Evolutionary conservation across 2,329 filamentous ascomycete species (phyloP), one percentile per base, ranked within the genome.

Genomic region (Colletotrichum sp.): DNA sequence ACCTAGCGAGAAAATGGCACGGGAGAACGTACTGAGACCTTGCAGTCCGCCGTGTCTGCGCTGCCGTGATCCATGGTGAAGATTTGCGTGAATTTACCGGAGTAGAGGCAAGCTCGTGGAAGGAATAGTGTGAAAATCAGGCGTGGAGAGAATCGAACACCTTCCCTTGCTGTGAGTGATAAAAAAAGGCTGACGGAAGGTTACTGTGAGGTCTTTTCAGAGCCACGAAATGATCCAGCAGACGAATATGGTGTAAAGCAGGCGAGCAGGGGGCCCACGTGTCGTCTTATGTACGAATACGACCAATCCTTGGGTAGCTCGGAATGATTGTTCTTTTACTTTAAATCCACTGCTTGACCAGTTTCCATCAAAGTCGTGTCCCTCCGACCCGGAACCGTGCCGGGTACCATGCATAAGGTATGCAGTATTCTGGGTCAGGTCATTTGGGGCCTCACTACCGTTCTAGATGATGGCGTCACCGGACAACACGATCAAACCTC

Each of bases 11-110:
- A 18, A 21, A 26, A 72, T 69, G 34, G 6, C 10, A 34, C 15
- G 55, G 44, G 36, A 18, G 55, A 32, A 69, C 79, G 59, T 77
- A 84, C 83, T 36, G 79, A 79, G 55, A 84, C 79, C 67, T 83
- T 83, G 78, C 83, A 85, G 28, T 76, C 77, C 24, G 77, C 71
- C 52, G 74, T 80, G 18, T 77, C 71, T 32, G 64, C 68, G 62
- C 69, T 52, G 24, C 71, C 75, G 69, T 82, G 44, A 30, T 78
- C 67, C 67, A 69, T 69, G 32, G 12, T 24, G 67, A 49, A 60
- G 73, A 39, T 18, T 21, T 32, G 5, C 15, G 12, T 6, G 30
- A 34, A 13, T 13, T 13, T 30, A 32, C 44, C 12, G 10, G n/a
- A 52, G 6, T 13, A 13, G n/a, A 52, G 3, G 3, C n/a, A 52